phyloP scores from a whole-genome alignment of 2,329 filamentous ascomycete genomes.

The Myrmaecium sp. region DNA sequence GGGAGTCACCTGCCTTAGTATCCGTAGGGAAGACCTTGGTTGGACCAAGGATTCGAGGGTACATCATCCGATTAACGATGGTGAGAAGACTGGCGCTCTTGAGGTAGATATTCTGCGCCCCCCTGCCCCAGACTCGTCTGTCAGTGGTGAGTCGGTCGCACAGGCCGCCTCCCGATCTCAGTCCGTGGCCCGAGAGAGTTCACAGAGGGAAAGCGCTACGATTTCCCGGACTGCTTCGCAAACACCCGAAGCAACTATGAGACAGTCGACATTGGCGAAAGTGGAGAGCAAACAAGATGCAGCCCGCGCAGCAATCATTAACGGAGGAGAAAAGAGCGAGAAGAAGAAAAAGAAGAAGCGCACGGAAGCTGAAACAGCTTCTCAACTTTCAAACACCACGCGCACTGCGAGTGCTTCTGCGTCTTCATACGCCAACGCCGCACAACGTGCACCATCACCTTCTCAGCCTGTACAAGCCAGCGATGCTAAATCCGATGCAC shows the following conservation, averaged over 20 bases:
- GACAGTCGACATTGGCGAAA: constrained; percentile 23
- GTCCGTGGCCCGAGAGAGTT: constrained; percentile 11
- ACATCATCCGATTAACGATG: constrained; percentile 59
- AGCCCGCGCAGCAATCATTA: constrained; percentile 22
- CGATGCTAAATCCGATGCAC: constrained; percentile 12
- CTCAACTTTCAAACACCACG: constrained; percentile 22
- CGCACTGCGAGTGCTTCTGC: constrained; percentile 4
- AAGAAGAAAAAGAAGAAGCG: constrained; percentile 60
- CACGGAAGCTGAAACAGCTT: constrained; percentile 26
- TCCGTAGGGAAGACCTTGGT: constrained; percentile 79
- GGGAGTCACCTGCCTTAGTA: constrained; percentile 75
- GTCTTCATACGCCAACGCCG: constrained; percentile 26
- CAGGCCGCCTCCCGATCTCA: too few species aligned
- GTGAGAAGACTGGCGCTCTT: constrained; percentile 55
- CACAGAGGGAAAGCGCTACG: constrained; percentile 18
- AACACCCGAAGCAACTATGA: constrained; percentile 19
- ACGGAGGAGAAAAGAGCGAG: constrained; percentile 22
- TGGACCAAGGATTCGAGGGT: constrained; percentile 88
- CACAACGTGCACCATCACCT: constrained; percentile 15
- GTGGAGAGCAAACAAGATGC: constrained; percentile 25
- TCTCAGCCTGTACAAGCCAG: constrained; percentile 7
- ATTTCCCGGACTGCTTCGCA: constrained; percentile 13
- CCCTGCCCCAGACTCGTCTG: constrained; percentile 24
- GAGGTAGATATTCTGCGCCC: constrained; percentile 49
- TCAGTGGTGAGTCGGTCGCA: constrained; percentile 25